Conservation (phyloP, 306 rosid species). For the Begonia peltatifolia region DNA sequence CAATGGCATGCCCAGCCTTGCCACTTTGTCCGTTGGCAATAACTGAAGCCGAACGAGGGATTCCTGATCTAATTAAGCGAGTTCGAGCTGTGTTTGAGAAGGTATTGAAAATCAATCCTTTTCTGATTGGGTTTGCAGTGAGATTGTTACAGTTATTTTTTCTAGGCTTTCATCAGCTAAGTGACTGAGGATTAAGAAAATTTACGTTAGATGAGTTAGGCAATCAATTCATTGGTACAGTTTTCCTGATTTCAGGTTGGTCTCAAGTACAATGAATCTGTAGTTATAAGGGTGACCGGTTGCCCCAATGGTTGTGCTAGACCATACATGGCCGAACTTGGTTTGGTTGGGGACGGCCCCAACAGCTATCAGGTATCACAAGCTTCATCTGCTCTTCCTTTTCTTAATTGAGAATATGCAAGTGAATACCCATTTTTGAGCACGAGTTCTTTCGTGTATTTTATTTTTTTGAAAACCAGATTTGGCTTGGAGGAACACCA, state of each 20-base stretch:
- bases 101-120: slow-evolving; percentile 23
- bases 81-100: slow-evolving; percentile 82
- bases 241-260: slow-evolving; percentile 51
- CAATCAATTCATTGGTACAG: no score
- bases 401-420: background rate
- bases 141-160: no score
- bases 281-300: slow-evolving; percentile 86
- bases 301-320: slow-evolving; percentile 97
- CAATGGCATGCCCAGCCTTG: slow-evolving; percentile 98
- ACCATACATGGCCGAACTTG: slow-evolving; percentile 99
- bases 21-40: slow-evolving; percentile 96
- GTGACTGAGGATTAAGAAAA: no score
- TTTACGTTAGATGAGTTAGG: no score
- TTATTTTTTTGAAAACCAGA: slow-evolving; percentile 14
- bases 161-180: no score
- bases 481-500: slow-evolving; percentile 91
- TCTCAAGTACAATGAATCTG: slow-evolving; percentile 74
- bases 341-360: slow-evolving; percentile 94
- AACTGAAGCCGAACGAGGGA: slow-evolving; percentile 98
- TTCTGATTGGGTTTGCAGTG: no score
- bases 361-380: slow-evolving; percentile 87
- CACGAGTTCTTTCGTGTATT: background rate
- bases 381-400: background rate
- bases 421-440: slow-evolving; percentile 1
- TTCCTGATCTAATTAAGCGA: slow-evolving; percentile 77